A percentile compares a stretch with the other conserved stretches of the same genome.
phyloP scores from a whole-genome alignment of 148 eudicot species.

The Rhododendron griersonianum region DNA sequence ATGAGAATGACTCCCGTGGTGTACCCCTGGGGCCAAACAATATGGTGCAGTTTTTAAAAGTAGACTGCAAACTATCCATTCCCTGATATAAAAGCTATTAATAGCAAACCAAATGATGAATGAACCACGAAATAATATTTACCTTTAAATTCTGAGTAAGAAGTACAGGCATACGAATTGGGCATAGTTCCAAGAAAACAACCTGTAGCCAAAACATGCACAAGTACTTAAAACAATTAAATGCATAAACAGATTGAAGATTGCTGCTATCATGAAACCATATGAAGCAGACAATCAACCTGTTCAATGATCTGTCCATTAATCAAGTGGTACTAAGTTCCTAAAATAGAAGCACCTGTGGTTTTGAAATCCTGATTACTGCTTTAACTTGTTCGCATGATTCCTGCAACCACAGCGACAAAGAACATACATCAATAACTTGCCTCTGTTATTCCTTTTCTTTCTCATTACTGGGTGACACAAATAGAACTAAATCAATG shows the following conservation, averaged over 20 bases:
- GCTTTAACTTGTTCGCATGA: conserved; percentile 90
- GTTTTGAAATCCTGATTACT: conserved; percentile 69
- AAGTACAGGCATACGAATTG: conserved; percentile 75
- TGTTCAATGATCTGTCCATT: not conserved
- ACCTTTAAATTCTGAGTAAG: conserved; percentile 72
- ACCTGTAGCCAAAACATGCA: conserved; percentile 42
- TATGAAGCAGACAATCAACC: conserved; percentile 5
- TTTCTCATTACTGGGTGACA: not conserved
- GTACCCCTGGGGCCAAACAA: not conserved
- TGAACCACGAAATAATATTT: not conserved
- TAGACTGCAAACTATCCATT: not conserved
- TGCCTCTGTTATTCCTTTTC: not conserved
- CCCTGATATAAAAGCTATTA: not conserved
- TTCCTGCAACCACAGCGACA: conserved; percentile 43
- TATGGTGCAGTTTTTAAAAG: not conserved
- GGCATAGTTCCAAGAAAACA: conserved; percentile 87
- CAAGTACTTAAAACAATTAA: not conserved
- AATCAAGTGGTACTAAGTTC: conserved; percentile 5
- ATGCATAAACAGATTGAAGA: not conserved
- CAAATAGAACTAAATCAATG: not conserved
- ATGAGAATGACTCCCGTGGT: not conserved
- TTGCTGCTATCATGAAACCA: not conserved
- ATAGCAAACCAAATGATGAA: not conserved
- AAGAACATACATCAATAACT: not conserved
- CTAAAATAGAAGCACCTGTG: conserved; percentile 54